phyloP scores from a whole-genome alignment of 371 early-diverging fungal genomes.

The Mucor plumbeus region DNA sequence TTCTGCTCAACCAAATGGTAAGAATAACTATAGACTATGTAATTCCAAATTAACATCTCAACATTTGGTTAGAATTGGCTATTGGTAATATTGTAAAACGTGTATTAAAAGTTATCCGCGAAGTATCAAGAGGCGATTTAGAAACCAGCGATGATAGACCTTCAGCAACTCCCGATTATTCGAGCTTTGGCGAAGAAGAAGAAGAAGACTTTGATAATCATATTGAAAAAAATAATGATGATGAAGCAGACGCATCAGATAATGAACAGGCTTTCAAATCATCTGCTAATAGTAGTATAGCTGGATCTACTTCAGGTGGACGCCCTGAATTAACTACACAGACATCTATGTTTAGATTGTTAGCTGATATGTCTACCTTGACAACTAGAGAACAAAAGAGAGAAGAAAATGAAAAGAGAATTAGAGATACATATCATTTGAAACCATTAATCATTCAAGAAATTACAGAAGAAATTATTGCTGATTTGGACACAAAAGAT shows the following conservation, averaged over 20 bases:
- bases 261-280: background rate
- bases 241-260: background rate
- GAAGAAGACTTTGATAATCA: conserved; percentile 7
- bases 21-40: background rate
- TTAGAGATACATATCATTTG: conserved; percentile 48
- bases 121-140: conserved; percentile 61
- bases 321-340: conserved; percentile 35
- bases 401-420: conserved; percentile 34
- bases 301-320: conserved; percentile 49
- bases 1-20: conserved; percentile 86
- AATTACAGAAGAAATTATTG: conserved; percentile 84
- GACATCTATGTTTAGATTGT: conserved; percentile 68
- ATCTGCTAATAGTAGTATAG: conserved; percentile 10
- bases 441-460: conserved; percentile 81
- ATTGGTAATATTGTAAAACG: conserved; percentile 88
- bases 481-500: conserved; percentile 67
- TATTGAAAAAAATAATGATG: background rate
- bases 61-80: conserved; percentile 69
- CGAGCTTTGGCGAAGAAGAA: conserved; percentile 6
- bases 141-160: conserved; percentile 28
- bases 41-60: background rate
- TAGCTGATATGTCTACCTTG: conserved; percentile 53
- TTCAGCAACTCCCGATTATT: conserved; percentile 12
- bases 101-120: conserved; percentile 84
- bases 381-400: conserved; percentile 33